A percentile compares a stretch with the other conserved stretches of the same genome.
Conservation (phyloP, 257 asterid species). For the Pogostemon cablin region DNA sequence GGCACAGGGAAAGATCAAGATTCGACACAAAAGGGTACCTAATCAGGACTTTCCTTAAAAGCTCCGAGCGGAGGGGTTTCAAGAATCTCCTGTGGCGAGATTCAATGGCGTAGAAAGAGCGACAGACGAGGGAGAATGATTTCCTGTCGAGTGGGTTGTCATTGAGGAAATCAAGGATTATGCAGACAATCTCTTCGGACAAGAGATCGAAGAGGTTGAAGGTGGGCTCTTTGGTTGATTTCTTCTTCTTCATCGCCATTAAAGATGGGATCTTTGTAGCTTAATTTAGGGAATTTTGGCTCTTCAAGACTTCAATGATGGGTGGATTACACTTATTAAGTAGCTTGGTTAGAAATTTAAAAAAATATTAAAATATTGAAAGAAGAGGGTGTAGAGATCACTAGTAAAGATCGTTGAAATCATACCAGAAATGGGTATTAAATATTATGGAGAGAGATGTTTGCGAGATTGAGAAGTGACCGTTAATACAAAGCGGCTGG, state of each 20-base stretch:
- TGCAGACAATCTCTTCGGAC: conserved; percentile 68
- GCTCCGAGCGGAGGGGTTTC: conserved; percentile 70
- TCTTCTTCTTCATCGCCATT: conserved; percentile 66
- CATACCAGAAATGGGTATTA: too few relatives aligned
- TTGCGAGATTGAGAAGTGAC: too few relatives aligned
- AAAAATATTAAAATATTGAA: too few relatives aligned
- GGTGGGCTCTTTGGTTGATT: conserved; percentile 33
- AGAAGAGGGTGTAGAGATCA: too few relatives aligned
- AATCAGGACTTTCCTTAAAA: conserved; percentile 46
- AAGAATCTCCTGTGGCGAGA: conserved; percentile 63
- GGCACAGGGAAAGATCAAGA: conserved; percentile 80
- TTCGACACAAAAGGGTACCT: conserved; percentile 54
- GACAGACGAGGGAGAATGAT: conserved; percentile 79
- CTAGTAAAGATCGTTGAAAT: too few relatives aligned
- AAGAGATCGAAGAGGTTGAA: conserved; percentile 67
- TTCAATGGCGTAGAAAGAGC: conserved; percentile 63
- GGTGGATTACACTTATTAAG: too few relatives aligned
- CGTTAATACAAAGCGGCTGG: too few relatives aligned
- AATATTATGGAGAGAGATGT: too few relatives aligned
- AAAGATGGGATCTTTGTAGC: conserved; percentile 38
- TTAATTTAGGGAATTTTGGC: neutral
- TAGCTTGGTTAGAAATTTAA: too few relatives aligned
- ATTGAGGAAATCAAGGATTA: conserved; percentile 62
- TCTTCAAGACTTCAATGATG: too few relatives aligned
- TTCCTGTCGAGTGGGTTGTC: conserved; percentile 76